Percentiles rank a stretch among this genome's conserved stretches.
These are phyloP conservation scores for Volvox africanus DNA, from an alignment of 139 green algal genomes.

Conservation along the genomic window DNA sequence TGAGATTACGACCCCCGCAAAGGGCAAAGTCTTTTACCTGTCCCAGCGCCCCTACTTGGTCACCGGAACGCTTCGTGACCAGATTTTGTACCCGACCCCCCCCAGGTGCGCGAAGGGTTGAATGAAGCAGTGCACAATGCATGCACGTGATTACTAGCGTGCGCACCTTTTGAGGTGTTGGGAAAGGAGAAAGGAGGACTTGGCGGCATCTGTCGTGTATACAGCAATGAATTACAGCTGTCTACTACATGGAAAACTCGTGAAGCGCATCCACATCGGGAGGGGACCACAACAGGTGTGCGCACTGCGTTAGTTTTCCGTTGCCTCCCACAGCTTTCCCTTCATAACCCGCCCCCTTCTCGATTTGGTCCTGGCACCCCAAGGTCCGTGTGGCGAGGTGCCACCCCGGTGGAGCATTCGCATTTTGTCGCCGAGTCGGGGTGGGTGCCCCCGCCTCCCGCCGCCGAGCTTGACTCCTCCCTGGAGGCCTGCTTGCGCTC, in stretches of 20 bases:
- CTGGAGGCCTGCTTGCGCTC: constrained; percentile 76
- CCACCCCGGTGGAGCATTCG: constrained; percentile 43
- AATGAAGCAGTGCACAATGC: no score
- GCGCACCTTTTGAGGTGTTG: no score
- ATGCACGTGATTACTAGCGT: no score
- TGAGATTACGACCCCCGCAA: constrained; percentile 64
- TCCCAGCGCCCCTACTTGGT: constrained; percentile 89
- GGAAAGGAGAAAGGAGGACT: no score
- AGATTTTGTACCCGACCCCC: constrained; percentile 92
- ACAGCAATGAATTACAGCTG: no score
- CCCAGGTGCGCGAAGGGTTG: constrained; percentile 51
- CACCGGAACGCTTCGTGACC: constrained; percentile 85
- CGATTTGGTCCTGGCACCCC: not conserved
- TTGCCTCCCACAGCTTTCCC: not conserved
- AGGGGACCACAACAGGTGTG: no score
- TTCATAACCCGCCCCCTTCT: not conserved
- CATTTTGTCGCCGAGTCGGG: constrained; percentile 27
- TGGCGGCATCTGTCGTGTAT: no score
- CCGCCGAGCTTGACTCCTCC: constrained; percentile 54
- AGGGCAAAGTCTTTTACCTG: constrained; percentile 88
- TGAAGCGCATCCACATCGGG: no score
- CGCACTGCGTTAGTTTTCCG: not conserved
- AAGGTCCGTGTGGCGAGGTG: constrained; percentile 65
- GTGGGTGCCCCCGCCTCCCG: constrained; percentile 9
- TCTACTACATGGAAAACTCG: no score